Evolutionary conservation across 352 stramenopile genomes (phyloP).

Genomic region (Globisporangium barbulae): DNA sequence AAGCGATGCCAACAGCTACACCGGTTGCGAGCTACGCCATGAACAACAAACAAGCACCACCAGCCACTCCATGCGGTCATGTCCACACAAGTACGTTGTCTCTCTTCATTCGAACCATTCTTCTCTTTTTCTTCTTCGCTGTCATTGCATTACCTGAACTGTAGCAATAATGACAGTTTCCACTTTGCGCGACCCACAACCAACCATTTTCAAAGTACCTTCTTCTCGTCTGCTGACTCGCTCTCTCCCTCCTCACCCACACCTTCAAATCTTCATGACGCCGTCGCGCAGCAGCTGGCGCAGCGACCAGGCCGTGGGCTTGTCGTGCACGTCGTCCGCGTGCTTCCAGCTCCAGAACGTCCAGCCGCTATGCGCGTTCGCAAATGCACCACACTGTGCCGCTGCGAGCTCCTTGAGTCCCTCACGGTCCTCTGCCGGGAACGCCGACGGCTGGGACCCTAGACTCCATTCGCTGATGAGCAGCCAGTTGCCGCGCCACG

Average conservation of each 20-base stretch:
- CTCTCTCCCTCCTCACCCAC: not conserved
- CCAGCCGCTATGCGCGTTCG: slow-evolving; percentile 68
- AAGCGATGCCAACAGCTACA: not conserved
- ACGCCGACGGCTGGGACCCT: slow-evolving; percentile 50
- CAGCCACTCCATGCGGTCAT: too few relatives aligned
- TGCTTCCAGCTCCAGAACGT: slow-evolving; percentile 87
- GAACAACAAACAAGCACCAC: not conserved
- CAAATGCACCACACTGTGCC: slow-evolving; percentile 57
- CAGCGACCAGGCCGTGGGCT: slow-evolving; percentile 69
- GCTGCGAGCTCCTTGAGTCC: slow-evolving; percentile 49
- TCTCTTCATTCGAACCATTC: too few relatives aligned
- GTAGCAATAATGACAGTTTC: too few relatives aligned
- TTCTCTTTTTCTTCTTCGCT: too few relatives aligned
- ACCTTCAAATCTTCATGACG: slow-evolving; percentile 25
- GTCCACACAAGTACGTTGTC: too few relatives aligned
- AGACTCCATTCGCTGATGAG: slow-evolving; percentile 86
- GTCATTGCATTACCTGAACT: too few relatives aligned
- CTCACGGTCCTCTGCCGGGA: slow-evolving; percentile 41
- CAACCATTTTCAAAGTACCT: not conserved
- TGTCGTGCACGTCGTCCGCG: slow-evolving; percentile 53
- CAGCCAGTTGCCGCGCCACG: slow-evolving; percentile 70
- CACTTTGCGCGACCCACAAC: too few relatives aligned
- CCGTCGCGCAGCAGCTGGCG: slow-evolving; percentile 75
- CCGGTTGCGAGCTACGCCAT: not conserved
- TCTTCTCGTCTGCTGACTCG: not conserved